Conservation (phyloP, 192 early-diverging fungal genomes). For the Endogone sp. region DNA sequence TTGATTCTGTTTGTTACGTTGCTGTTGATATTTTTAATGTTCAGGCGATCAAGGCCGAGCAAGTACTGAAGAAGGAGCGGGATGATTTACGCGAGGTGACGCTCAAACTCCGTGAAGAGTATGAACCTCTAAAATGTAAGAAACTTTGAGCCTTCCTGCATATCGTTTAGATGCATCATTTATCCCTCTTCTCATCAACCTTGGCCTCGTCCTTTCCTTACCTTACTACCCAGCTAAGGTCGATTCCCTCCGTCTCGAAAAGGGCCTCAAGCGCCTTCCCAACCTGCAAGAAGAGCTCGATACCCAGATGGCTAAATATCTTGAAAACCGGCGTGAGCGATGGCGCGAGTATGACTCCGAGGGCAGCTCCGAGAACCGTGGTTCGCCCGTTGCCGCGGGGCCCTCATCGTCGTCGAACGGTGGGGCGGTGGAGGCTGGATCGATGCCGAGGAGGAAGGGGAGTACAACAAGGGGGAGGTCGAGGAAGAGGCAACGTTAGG, state of each 20-base stretch:
- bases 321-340: not conserved
- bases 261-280: conserved; percentile 22
- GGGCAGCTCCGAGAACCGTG: not conserved
- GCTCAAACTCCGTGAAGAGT: conserved; percentile 15
- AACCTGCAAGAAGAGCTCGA: conserved; percentile 33
- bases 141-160: not conserved
- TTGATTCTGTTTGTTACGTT: not conserved
- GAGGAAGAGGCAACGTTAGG: not conserved
- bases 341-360: not conserved
- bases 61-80: conserved; percentile 18
- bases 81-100: conserved; percentile 19
- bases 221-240: conserved; percentile 18
- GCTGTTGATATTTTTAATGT: not conserved
- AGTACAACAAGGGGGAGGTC: not conserved
- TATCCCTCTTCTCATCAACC: not conserved
- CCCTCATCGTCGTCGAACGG: not conserved
- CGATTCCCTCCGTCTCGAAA: conserved; percentile 14
- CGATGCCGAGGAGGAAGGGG: not conserved
- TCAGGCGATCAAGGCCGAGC: conserved; percentile 21
- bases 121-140: conserved; percentile 30
- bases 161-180: not conserved
- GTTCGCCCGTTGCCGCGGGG: not conserved
- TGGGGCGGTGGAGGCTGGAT: not conserved
- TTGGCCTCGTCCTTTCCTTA: not conserved
- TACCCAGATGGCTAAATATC: conserved; percentile 25